Evolutionary conservation across 306 rosid genomes (phyloP), one percentile per base, ranked within the genome.

Genomic region (Glycine soja): DNA sequence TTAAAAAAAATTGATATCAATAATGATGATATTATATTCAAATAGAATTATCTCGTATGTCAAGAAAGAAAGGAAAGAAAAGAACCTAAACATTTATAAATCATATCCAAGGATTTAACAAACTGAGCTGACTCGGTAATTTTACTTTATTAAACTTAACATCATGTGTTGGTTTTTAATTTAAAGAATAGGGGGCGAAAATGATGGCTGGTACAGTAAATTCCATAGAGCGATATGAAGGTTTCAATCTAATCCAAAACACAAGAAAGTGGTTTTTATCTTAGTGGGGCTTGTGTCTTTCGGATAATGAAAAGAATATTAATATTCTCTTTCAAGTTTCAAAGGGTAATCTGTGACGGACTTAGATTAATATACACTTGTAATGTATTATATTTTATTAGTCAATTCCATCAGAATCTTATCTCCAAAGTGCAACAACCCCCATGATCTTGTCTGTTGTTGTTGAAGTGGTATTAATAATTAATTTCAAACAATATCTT

Each of bases 331-430:
- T 48, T 65, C 43, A 67, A 64, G 80, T 54, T 76, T 61, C 9
- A 34, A 34, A 34, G 70, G 59, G 75, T 46, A 63, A 76, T 65
- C 2, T 52, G 53, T 36, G 38, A 64, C 53, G 42, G 36, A 78
- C 32, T 61, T 64, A 69, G 62, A 70, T 80, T 34, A 80, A 70
- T 36, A 34, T 10, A 48, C 63, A 77, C 61, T n/a, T 50, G 79
- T 9, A 46, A 34, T 46, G 66, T 16, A 43, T 5, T 12, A 75
- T 68, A 24, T 63, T 32, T 34, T 36, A 71, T 19, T 70, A 81
- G 88, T 88, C 86, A 81, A 86, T 70, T 82, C 76, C 63, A 82
- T 88, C 83, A 38, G 4, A 70, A 88, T 88, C 91, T 83, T 84
- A 86, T 86, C 87, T 54, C 56, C 74, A 48, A 87, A 54, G 43